phyloP scores from a whole-genome alignment of 2,329 filamentous ascomycete genomes.

The Monosporascus sp. region DNA sequence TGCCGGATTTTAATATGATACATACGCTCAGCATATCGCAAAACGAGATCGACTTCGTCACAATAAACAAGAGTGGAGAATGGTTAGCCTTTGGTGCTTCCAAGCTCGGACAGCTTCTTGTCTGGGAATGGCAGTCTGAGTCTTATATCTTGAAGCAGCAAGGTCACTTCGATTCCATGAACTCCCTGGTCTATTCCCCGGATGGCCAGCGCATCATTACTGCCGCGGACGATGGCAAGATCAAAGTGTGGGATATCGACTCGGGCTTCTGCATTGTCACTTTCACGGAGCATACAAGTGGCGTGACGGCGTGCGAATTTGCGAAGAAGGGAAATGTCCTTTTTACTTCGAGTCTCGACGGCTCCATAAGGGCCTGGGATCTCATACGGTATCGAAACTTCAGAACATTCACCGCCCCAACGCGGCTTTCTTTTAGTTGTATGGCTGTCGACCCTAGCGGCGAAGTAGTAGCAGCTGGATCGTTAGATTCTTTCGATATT shows the following conservation, averaged over 20 bases:
- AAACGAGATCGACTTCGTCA: conserved; percentile 91
- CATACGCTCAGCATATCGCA: conserved; percentile 92
- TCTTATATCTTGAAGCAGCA: conserved; percentile 98
- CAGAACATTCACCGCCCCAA: conserved; percentile 91
- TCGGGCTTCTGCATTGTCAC: conserved; percentile 98
- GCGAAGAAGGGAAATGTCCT: conserved; percentile 92
- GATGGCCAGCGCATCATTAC: conserved; percentile 92
- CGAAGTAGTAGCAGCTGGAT: conserved; percentile 92
- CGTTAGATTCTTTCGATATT: conserved; percentile 92
- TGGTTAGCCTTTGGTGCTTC: conserved; percentile 97
- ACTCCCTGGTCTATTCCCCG: conserved; percentile 85
- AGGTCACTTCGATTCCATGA: conserved; percentile 94
- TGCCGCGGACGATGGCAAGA: conserved; percentile 91
- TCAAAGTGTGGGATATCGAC: conserved; percentile 96
- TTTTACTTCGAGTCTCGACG: conserved; percentile 92
- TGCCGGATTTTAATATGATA: conserved; percentile 93
- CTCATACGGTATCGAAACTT: conserved; percentile 95
- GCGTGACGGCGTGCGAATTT: conserved; percentile 91
- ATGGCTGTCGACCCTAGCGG: conserved; percentile 96
- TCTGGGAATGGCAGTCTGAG: conserved; percentile 99
- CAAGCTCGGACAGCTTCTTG: conserved; percentile 88
- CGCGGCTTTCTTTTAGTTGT: conserved; percentile 84
- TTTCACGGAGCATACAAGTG: conserved; percentile 93
- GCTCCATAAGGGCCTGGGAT: conserved; percentile 93
- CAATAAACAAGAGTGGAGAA: conserved; percentile 89